Base-by-base conservation (phyloP, 1,284 basidiomycete species). In the Peniophora sp. region DNA sequence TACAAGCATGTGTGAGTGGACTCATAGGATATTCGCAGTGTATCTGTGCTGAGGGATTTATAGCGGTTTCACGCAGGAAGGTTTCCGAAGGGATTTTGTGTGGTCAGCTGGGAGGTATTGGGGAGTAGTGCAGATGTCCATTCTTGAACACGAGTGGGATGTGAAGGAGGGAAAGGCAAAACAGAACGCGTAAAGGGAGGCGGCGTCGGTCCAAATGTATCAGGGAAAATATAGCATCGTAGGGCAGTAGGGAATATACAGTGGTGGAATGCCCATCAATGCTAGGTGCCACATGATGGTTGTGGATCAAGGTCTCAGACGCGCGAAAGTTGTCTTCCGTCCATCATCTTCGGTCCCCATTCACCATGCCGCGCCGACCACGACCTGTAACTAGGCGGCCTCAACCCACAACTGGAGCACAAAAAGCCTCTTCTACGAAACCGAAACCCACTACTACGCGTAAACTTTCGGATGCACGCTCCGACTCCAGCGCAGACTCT, bases 361-460 rank as follows among this genome's bases (percentile, higher is more conserved):
- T 8, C 43, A 24, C 23, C 39, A 66, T 66, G 64, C 61, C 63
- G 56, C 60, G 64, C 35, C 56, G 64, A 51, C 59, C 64, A 41
- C 63, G 63, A 27, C 62, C 63, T n/a, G 55, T 54, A 11, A 56
- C 58, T 17, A 41, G 15, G 37, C 15, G 15, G 18, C 37, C n/a
- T 41, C 37, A 8, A 17, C 18, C 37, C n/a, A 8, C 37, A 8
- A n/a, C 8, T n/a, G 37, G n/a, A 5, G 37, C 37, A 41, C 18
- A 20, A 20, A 17, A 5, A 8, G n/a, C 15, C 5, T n/a, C 37
- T 8, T 5, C 8, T 17, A 8, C n/a, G 15, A 34, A n/a, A 22
- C 24, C 48, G 22, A 49, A 44, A 20, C 24, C 9, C 37, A n/a
- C n/a, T n/a, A 15, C 15, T 20, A 15, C 37, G n/a, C 18, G 37